Percentiles rank a stretch among this genome's conserved stretches.
Conservation (phyloP, 225 moss, liverwort and hornwort genomes). For the Pseudisothecium myosuroides region DNA sequence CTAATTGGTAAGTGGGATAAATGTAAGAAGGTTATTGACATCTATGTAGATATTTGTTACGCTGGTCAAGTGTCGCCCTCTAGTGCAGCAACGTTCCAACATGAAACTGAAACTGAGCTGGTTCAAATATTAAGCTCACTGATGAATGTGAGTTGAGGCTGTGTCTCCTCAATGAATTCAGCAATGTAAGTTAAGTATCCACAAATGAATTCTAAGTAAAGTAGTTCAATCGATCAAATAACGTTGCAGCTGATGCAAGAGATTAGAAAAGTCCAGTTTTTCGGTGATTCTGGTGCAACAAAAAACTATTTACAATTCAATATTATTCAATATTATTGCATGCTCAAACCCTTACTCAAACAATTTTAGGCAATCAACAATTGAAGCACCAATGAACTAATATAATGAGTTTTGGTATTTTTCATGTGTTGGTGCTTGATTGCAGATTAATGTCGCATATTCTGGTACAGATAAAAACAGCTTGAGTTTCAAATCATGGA, state of each 20-base stretch:
- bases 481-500: conserved; percentile 42
- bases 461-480: conserved; percentile 49
- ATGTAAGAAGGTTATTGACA: neutral
- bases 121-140: neutral
- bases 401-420: neutral
- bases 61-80: neutral
- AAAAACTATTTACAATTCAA: neutral
- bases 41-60: neutral
- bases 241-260: neutral
- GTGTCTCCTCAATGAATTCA: neutral
- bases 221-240: neutral
- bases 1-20: neutral
- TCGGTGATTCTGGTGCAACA: neutral
- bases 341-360: neutral
- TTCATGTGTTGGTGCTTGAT: neutral
- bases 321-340: neutral
- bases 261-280: neutral
- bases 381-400: neutral
- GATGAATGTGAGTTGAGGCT: neutral
- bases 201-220: neutral
- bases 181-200: neutral
- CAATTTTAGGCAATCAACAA: neutral
- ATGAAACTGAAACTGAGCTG: neutral
- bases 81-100: neutral
- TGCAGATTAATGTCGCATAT: conserved; percentile 54